Base-by-base conservation (phyloP, 1,139 yeast species). In the Saccharomyces hybrid region DNA sequence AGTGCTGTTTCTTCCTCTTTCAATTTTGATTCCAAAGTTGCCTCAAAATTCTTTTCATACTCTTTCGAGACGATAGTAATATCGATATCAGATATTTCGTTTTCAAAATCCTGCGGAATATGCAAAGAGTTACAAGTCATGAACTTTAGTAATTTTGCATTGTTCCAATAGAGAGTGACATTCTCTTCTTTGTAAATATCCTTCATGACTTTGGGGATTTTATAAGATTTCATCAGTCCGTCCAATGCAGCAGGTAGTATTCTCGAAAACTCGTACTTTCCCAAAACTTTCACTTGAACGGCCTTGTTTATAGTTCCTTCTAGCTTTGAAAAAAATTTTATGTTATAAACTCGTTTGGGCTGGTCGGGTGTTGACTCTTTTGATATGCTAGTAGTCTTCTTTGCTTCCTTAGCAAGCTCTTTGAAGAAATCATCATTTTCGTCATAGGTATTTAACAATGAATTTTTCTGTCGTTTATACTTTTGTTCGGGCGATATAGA, bases 101-200 rank as follows among this genome's bases (percentile, higher is more conserved):
- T 54, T 25, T 58, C 63, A 47, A 55, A 57, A 7, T 54, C 47
- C 41, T 59, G 62, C 8, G 67, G 59, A 4, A 68, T 60, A 31
- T 59, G 62, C 23, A 69, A 53, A n/a, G 70, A 66, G 48, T 67
- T 62, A 50, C 71, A 68, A 14, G 64, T 64, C 70, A 68, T 67
- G 50, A 69, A 69, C 25, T 60, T 60, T 13, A 67, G 54, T 23
- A 69, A 50, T 48, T 66, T 67, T 5, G 64, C 60, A 41, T 61
- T 62, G 47, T 66, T 62, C 59, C 70, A 59, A 56, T 65, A 69
- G 5, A 66, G 16, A 3, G 62, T 49, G 25, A 67, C 64, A 48
- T 62, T 60, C 1, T 60, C 66, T 1, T 52, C 50, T 5, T 50
- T 54, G 52, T 69, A 68, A 11, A 55, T 38, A 11, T 57, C 48